Percentiles rank a stretch among this genome's conserved stretches.
Evolutionary conservation across 768 basidiomycete species (phyloP).

Genomic region (Leucosporidium yakuticum): DNA sequence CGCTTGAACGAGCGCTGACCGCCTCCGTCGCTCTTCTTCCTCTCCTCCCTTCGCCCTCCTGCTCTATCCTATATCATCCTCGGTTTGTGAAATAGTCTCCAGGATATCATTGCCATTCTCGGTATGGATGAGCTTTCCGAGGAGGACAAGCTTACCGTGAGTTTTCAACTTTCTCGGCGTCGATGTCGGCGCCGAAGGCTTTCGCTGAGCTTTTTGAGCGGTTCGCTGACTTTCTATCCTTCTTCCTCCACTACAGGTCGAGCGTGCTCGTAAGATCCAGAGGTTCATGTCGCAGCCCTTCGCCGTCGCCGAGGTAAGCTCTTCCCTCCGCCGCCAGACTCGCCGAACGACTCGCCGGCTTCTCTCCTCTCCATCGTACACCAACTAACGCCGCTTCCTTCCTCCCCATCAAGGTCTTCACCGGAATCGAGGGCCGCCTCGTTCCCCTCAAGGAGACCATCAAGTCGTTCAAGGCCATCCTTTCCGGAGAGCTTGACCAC

Average conservation of each 20-base stretch:
- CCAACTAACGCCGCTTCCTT: too few relatives aligned
- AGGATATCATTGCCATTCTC: slow-evolving; percentile 98
- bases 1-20: background rate
- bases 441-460: slow-evolving; percentile 93
- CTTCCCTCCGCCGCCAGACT: too few relatives aligned
- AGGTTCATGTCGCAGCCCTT: slow-evolving; percentile 99
- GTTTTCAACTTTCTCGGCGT: background rate
- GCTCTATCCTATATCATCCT: too few relatives aligned
- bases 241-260: slow-evolving; percentile 46
- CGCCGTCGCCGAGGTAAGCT: slow-evolving; percentile 91
- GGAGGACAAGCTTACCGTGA: slow-evolving; percentile 91
- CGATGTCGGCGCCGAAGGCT: background rate
- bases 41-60: too few relatives aligned
- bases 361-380: background rate
- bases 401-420: slow-evolving; percentile 54
- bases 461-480: slow-evolving; percentile 50
- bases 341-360: background rate
- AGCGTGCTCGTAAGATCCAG: slow-evolving; percentile 93
- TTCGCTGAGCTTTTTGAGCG: too few relatives aligned
- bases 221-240: background rate
- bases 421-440: slow-evolving; percentile 95
- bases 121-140: slow-evolving; percentile 99
- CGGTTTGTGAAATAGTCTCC: slow-evolving; percentile 50
- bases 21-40: background rate
- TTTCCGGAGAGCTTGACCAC: slow-evolving; percentile 76